phyloP scores from a whole-genome alignment of 2,329 filamentous ascomycete genomes.

The Xylariaceae sp. region DNA sequence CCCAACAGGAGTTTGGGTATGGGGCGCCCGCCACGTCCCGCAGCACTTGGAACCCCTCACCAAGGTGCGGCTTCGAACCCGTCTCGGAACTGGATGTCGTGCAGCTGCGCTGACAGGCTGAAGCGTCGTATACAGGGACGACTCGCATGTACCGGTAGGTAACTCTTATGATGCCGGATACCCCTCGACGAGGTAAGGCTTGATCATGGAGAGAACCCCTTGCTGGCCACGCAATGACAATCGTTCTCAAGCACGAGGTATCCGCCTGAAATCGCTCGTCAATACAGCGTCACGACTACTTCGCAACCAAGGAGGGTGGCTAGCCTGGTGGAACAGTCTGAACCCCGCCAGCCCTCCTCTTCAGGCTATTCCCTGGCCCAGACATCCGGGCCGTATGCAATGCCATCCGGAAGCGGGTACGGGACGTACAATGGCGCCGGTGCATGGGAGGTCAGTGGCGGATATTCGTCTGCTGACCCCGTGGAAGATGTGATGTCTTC shows the following conservation, averaged over 20 bases:
- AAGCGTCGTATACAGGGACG: constrained; percentile 25
- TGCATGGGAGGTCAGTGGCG: constrained; percentile 40
- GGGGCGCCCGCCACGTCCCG: constrained; percentile 37
- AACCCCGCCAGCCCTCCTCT: too few relatives aligned
- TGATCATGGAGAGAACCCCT: constrained; percentile 11
- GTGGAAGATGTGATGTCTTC: constrained; percentile 52
- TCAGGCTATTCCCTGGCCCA: too few relatives aligned
- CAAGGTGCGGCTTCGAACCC: constrained; percentile 39
- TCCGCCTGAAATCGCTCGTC: constrained; percentile 26
- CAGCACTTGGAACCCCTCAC: constrained; percentile 42
- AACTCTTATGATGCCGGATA: constrained; percentile 20
- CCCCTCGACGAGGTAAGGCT: constrained; percentile 26
- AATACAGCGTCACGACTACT: constrained; percentile 27
- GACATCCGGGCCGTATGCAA: too few relatives aligned
- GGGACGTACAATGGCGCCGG: constrained; percentile 33
- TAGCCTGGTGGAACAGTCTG: constrained; percentile 30
- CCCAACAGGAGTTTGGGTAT: constrained; percentile 37
- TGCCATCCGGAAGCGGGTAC: constrained; percentile 22
- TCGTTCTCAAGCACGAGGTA: constrained; percentile 30
- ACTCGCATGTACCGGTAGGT: constrained; percentile 17
- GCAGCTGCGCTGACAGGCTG: constrained; percentile 23
- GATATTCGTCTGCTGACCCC: constrained; percentile 50
- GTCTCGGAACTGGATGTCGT: constrained; percentile 11
- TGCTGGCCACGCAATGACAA: constrained; percentile 26
- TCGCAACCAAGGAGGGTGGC: constrained; percentile 21